These are phyloP conservation scores for Aureobasidium sp. DNA, from an alignment of 2,329 filamentous ascomycete species.

Conservation along the genomic window DNA sequence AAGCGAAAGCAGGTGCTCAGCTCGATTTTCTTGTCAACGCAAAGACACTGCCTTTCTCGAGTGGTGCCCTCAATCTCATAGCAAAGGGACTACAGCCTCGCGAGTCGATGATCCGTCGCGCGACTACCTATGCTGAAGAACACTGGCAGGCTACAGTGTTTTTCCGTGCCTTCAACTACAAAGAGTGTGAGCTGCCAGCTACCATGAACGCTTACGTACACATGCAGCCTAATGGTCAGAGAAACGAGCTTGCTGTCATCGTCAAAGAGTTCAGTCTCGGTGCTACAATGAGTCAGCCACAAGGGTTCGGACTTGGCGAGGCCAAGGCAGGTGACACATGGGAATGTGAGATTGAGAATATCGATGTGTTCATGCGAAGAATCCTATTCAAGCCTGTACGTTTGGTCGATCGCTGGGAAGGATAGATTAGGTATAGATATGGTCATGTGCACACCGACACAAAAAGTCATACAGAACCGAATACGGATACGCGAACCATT, in stretches of 20 bases:
- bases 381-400: conserved; percentile 29
- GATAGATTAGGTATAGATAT: not conserved
- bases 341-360: conserved; percentile 32
- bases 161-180: conserved; percentile 49
- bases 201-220: conserved; percentile 31
- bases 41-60: conserved; percentile 41
- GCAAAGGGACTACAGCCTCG: conserved; percentile 37
- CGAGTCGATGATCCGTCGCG: conserved; percentile 34
- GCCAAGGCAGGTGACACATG: conserved; percentile 33
- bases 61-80: conserved; percentile 38
- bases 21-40: conserved; percentile 18
- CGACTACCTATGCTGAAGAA: conserved; percentile 25
- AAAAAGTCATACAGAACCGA: not conserved
- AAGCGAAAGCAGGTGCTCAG: conserved; percentile 39
- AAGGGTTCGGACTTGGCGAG: conserved; percentile 13
- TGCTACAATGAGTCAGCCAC: not conserved
- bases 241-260: not conserved
- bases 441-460: not conserved
- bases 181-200: conserved; percentile 42
- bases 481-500: not conserved
- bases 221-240: not conserved
- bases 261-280: conserved; percentile 19
- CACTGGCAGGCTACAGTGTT: conserved; percentile 48
- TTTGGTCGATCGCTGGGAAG: conserved; percentile 23
- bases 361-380: conserved; percentile 27